A percentile compares a stretch with the other conserved stretches of the same genome.
These are phyloP conservation scores for Leishmania martiniquensis DNA, from an alignment of 208 protist genomes.

Conservation along the genomic window DNA sequence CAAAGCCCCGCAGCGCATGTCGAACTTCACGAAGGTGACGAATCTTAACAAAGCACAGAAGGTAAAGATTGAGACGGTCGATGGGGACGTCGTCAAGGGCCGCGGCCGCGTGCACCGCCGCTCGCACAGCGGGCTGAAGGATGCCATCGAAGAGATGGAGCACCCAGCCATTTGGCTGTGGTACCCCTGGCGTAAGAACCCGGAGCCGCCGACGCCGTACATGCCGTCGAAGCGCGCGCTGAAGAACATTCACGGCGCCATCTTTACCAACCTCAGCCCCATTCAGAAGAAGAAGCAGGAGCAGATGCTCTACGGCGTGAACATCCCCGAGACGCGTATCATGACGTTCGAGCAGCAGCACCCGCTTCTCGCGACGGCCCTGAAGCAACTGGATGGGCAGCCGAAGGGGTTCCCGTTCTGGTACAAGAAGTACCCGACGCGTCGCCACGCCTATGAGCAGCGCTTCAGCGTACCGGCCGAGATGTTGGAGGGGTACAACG, in stretches of 20 bases:
- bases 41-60: conserved; percentile 88
- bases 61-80: conserved; percentile 61
- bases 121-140: conserved; percentile 84
- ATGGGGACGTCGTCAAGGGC: conserved; percentile 86
- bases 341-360: conserved; percentile 86
- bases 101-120: conserved; percentile 80
- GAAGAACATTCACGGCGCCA: conserved; percentile 90
- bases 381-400: conserved; percentile 77
- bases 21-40: conserved; percentile 75
- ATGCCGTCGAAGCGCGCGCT: conserved; percentile 89
- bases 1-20: conserved; percentile 73
- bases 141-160: conserved; percentile 86
- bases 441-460: conserved; percentile 88
- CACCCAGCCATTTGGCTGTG: conserved; percentile 93
- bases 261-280: conserved; percentile 80
- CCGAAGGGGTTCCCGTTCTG: conserved; percentile 92
- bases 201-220: conserved; percentile 87
- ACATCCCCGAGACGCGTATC: conserved; percentile 76
- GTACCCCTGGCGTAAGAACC: conserved; percentile 94
- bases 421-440: conserved; percentile 94
- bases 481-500: conserved; percentile 91
- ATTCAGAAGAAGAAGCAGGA: conserved; percentile 91
- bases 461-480: conserved; percentile 90
- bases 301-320: conserved; percentile 89
- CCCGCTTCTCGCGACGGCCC: conserved; percentile 78